Evolutionary conservation across 306 rosid species (phyloP), one percentile per base, ranked within the genome.

Genomic region (Alnus rubra): DNA sequence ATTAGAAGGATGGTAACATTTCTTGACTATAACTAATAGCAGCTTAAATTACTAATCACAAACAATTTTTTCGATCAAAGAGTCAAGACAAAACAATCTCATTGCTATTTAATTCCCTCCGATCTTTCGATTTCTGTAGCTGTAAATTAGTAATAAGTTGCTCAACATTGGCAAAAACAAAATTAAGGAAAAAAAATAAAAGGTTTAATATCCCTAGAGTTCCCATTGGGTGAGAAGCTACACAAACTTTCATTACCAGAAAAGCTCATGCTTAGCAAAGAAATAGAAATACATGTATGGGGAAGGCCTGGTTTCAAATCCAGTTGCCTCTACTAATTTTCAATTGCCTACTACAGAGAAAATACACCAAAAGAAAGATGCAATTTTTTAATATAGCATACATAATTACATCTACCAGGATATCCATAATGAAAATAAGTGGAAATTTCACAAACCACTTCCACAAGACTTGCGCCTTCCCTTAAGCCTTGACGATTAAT

Each of bases 391-490:
- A 68, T 70, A 37, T 49, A 75, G 69, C 42, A 64, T 79, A 35
- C 70, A 71, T 51, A 14, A 35, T 82, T 62, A 31, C 59, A 71
- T 48, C 74, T 77, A 42, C 8, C 7, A 82, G 56, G 47, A 77
- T 44, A 69, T 45, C 63, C 64, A 77, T 50, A 28, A 44, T 42
- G 71, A 51, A 49, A 53, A 31, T 9, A 68, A 56, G 55, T 31
- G 69, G 79, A 67, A 63, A 71, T 79, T 82, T 84, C 48, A 91
- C 98, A 0, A 49, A 96, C 99, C 99, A 96, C 99, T 89, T 96
- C 98, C 35, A 64, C 94, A 50, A 96, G 97, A 85, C 97, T 96
- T 72, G 99, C 92, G 49, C 98, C 99, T 88, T 96, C 99, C 78
- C 74, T 79, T 78, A 96, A 88, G 78, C 98, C 98, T 86, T 96